phyloP scores from a whole-genome alignment of 148 eudicot species.

The Euryodendron excelsum region DNA sequence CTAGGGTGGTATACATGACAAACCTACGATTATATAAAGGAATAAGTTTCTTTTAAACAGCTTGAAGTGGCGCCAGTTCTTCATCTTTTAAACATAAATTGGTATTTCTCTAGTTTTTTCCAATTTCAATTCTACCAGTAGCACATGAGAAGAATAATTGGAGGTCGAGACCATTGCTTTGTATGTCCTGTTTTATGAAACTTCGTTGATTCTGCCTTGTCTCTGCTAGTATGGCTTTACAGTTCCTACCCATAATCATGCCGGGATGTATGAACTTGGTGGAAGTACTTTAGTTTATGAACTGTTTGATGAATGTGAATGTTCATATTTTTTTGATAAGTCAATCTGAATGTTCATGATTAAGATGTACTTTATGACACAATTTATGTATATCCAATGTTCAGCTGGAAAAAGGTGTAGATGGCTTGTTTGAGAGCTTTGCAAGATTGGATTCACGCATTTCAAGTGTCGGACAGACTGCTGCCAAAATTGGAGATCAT shows the following conservation, averaged over 20 bases:
- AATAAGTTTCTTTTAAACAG: background rate
- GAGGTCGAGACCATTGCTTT: background rate
- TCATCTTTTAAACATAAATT: background rate
- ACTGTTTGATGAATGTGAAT: background rate
- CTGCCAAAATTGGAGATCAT: constrained; percentile 99
- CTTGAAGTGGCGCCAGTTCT: background rate
- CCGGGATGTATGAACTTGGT: background rate
- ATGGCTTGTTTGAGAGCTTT: constrained; percentile 96
- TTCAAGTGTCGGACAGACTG: constrained; percentile 98
- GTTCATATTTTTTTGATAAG: no score
- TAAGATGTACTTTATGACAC: background rate
- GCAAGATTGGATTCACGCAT: constrained; percentile 98
- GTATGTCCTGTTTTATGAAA: background rate
- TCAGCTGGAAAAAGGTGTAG: constrained; percentile 98
- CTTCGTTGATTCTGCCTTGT: background rate
- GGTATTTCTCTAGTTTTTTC: background rate
- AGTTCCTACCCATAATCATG: background rate
- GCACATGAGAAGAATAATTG: background rate
- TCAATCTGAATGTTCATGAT: background rate
- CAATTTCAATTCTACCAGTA: background rate
- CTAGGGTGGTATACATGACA: background rate
- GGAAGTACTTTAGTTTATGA: background rate
- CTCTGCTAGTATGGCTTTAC: background rate
- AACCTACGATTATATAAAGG: background rate
- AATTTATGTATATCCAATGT: constrained; percentile 13